Evolutionary conservation across 2,329 filamentous ascomycete species (phyloP), one percentile per base, ranked within the genome.

Genomic region (Claviceps pazoutovae): DNA sequence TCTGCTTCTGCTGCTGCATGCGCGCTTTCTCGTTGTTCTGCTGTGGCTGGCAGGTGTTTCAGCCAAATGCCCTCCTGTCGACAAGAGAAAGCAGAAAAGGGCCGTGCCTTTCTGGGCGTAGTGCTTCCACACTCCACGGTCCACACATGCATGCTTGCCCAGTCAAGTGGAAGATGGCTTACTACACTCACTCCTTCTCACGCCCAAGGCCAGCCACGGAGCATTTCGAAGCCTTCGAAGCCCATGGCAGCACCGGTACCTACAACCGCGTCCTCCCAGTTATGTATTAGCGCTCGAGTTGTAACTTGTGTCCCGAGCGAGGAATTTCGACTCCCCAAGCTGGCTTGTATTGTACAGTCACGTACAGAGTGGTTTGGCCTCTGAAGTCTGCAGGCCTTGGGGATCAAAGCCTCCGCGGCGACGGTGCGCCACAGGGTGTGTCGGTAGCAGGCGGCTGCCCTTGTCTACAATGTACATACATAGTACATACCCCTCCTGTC

Each of bases 51-150:
- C 30, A 42, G 39, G 48, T 51, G 56, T 56, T 57, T 57, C 56
- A 57, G 56, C 56, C 54, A 52, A 51, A 55, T 53, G 56, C 54
- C 49, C 45, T 23, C 19, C 23, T 16, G 41, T 13, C 41, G 48
- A 50, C 41, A 38, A 44, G 21, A 50, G 42, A 45, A 47, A 44
- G 37, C 37, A 51, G 26, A 14, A 34, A 46, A 45, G 23, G 19
- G 43, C 21, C 42, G 21, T 23, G 19, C 16, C 46, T 38, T 39
- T 17, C 14, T 38, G 37, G 34, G 36, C 42, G 13, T 44, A 26
- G 42, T 26, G 23, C 21, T 23, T 26, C 2, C 13, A 44, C 16
- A 41, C 38, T n/a, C 38, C 17, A 34, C 9, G 9, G 30, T 11
- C 3, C 19, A 42, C n/a, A 3, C 6, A 30, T 30, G 16, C 14